These are phyloP conservation scores for Fusarium duplospermum DNA, from an alignment of 2,329 filamentous ascomycete species.

Conservation along the genomic window DNA sequence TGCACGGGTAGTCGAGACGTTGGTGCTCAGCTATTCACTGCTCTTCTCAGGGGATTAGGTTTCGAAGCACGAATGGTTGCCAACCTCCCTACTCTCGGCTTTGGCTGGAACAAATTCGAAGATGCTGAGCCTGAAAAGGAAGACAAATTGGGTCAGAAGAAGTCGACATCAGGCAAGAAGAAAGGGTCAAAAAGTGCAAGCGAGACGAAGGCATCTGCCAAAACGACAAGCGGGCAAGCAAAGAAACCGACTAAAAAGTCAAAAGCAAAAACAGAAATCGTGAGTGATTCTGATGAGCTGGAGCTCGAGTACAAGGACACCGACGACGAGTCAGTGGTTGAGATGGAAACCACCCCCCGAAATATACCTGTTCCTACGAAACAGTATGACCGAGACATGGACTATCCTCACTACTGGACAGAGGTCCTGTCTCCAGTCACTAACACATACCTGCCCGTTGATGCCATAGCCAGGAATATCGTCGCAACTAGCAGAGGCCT, in stretches of 20 bases:
- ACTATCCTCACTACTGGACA: slow-evolving; percentile 92
- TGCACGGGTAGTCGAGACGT: slow-evolving; percentile 88
- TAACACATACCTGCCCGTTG: slow-evolving; percentile 81
- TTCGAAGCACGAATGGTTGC: slow-evolving; percentile 86
- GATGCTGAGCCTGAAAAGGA: slow-evolving; percentile 71
- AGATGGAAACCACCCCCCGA: slow-evolving; percentile 59
- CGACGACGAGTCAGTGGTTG: slow-evolving; percentile 70
- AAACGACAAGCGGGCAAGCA: slow-evolving; percentile 32
- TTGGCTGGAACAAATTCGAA: slow-evolving; percentile 90
- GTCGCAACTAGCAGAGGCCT: slow-evolving; percentile 80
- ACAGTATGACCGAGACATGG: slow-evolving; percentile 79
- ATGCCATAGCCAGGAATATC: slow-evolving; percentile 75
- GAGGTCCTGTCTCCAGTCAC: slow-evolving; percentile 88
- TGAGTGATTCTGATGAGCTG: slow-evolving; percentile 61
- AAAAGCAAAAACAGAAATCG: slow-evolving; percentile 9
- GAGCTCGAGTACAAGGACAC: slow-evolving; percentile 57
- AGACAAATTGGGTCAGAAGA: slow-evolving; percentile 6
- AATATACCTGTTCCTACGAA: slow-evolving; percentile 53
- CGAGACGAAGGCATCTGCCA: slow-evolving; percentile 4
- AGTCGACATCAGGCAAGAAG: slow-evolving; percentile 12
- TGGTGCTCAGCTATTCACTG: slow-evolving; percentile 90
- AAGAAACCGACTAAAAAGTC: slow-evolving; percentile 23
- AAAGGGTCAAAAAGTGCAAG: not conserved
- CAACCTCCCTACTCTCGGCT: slow-evolving; percentile 87
- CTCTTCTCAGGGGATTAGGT: slow-evolving; percentile 81